Conservation (phyloP, 2,329 filamentous ascomycete genomes). For the Rutstroemia sp. region DNA sequence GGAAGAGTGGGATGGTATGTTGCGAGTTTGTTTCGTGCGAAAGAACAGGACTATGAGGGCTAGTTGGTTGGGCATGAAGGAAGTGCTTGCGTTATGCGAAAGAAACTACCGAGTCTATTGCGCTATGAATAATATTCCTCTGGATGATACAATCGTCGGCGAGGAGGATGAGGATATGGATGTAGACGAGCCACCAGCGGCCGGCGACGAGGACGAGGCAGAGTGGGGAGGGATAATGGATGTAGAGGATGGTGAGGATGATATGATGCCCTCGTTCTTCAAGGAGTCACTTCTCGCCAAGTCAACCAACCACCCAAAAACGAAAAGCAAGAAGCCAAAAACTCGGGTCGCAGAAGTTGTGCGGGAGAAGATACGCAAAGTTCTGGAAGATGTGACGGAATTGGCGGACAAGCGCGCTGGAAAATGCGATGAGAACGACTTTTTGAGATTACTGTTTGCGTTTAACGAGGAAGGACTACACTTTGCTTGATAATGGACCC, state of each 20-base stretch:
- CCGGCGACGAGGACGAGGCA: slow-evolving; percentile 37
- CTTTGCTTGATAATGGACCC: slow-evolving; percentile 43
- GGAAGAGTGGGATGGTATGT: slow-evolving; percentile 89
- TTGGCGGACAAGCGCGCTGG: slow-evolving; percentile 75
- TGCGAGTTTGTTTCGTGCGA: slow-evolving; percentile 74
- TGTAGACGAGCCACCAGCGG: slow-evolving; percentile 36
- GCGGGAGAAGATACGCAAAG: slow-evolving; percentile 77
- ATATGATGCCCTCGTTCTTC: slow-evolving; percentile 80
- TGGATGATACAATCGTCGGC: slow-evolving; percentile 58
- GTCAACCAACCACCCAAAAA: slow-evolving; percentile 48
- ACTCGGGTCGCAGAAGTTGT: slow-evolving; percentile 76
- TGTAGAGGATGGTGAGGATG: slow-evolving; percentile 39
- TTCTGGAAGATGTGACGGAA: slow-evolving; percentile 72
- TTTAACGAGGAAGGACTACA: slow-evolving; percentile 93
- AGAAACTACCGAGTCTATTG: slow-evolving; percentile 87
- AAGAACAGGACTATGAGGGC: slow-evolving; percentile 88
- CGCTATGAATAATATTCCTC: slow-evolving; percentile 70
- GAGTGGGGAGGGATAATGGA: slow-evolving; percentile 45
- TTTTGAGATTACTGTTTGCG: slow-evolving; percentile 68
- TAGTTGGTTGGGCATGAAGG: slow-evolving; percentile 71
- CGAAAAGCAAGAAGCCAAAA: slow-evolving; percentile 64
- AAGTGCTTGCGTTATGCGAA: slow-evolving; percentile 76
- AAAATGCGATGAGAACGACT: slow-evolving; percentile 89
- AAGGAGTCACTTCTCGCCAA: slow-evolving; percentile 45
- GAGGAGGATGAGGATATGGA: slow-evolving; percentile 39